Evolutionary conservation across 2,329 filamentous ascomycete genomes (phyloP).

Genomic region (Xenosphaeropsis pyriputrescens): DNA sequence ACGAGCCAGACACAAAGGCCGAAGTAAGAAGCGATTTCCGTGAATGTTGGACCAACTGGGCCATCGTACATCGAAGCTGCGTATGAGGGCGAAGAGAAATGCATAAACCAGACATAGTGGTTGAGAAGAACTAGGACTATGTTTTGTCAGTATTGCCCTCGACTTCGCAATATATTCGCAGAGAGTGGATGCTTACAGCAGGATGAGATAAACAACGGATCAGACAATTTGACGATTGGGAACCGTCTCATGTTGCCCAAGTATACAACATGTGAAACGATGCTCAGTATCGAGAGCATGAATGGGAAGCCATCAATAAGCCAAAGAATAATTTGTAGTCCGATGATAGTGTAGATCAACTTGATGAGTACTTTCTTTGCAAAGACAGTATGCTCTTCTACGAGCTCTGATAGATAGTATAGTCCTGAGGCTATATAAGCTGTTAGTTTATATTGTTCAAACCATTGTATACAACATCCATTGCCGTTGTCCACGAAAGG

Average conservation of each 20-base stretch:
- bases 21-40: conserved; percentile 91
- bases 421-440: conserved; percentile 64
- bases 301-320: conserved; percentile 79
- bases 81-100: conserved; percentile 59
- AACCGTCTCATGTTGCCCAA: conserved; percentile 68
- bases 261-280: conserved; percentile 74
- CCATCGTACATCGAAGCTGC: conserved; percentile 46
- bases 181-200: conserved; percentile 44
- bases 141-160: no score
- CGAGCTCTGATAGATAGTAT: conserved; percentile 95
- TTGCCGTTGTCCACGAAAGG: not conserved
- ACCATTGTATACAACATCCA: not conserved
- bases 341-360: conserved; percentile 73
- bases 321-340: conserved; percentile 57
- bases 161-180: not conserved
- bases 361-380: conserved; percentile 75
- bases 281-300: conserved; percentile 55
- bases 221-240: conserved; percentile 68
- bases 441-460: conserved; percentile 1
- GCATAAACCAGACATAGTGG: conserved; percentile 90
- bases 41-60: conserved; percentile 62
- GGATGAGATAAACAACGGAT: conserved; percentile 74
- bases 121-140: conserved; percentile 70
- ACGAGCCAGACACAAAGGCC: conserved; percentile 94
- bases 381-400: conserved; percentile 92